Evolutionary conservation across 352 stramenopile species (phyloP).

Genomic region (Phytopythium chamaehyphon): DNA sequence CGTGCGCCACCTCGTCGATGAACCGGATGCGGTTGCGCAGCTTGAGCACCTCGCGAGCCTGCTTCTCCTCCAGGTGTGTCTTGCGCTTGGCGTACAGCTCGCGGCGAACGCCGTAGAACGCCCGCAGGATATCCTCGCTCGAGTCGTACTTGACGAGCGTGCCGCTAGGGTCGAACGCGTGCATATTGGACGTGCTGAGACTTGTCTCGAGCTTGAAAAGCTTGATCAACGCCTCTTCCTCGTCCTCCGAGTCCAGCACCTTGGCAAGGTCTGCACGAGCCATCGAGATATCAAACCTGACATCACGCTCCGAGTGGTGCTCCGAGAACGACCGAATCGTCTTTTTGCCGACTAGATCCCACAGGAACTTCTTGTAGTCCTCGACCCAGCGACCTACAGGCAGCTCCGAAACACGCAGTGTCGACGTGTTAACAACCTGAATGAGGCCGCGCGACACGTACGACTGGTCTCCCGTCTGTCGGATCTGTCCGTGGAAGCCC

Average conservation of each 20-base stretch:
- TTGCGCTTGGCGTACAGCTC: constrained; percentile 87
- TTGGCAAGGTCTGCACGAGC: constrained; percentile 81
- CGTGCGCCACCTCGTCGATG: constrained; percentile 93
- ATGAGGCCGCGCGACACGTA: constrained; percentile 76
- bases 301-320: constrained; percentile 94
- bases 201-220: constrained; percentile 93
- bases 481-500: constrained; percentile 94
- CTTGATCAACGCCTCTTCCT: constrained; percentile 63
- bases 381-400: constrained; percentile 97
- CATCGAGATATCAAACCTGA: constrained; percentile 79
- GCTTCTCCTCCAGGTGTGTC: constrained; percentile 70
- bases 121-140: constrained; percentile 88
- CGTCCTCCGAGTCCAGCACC: constrained; percentile 35
- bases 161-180: constrained; percentile 91
- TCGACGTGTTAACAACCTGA: constrained; percentile 87
- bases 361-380: constrained; percentile 98
- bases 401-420: constrained; percentile 95
- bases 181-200: constrained; percentile 98
- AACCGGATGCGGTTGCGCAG: constrained; percentile 97
- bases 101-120: constrained; percentile 93
- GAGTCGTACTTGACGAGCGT: constrained; percentile 92
- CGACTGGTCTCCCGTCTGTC: constrained; percentile 51
- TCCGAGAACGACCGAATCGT: constrained; percentile 91
- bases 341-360: constrained; percentile 88
- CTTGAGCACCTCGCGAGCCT: constrained; percentile 84